These are phyloP conservation scores for Diphasiastrum complanatum DNA, from an alignment of 83 land plant species.

Conservation along the genomic window DNA sequence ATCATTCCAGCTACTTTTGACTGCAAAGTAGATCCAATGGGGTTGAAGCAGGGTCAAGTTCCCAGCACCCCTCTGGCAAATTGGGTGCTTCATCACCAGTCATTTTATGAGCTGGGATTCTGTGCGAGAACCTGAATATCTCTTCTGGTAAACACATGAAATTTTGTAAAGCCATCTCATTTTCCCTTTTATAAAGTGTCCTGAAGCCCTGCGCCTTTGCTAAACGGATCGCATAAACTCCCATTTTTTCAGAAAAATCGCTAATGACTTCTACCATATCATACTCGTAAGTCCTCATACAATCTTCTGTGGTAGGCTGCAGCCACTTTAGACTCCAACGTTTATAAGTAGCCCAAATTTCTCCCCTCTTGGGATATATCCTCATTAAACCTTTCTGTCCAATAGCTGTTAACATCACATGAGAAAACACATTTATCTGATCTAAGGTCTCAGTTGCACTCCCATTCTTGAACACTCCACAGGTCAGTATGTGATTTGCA, in stretches of 20 bases:
- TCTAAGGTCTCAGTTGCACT: conserved; percentile 31
- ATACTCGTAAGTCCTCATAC: conserved; percentile 41
- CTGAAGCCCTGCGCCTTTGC: conserved; percentile 56
- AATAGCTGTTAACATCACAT: conserved; percentile 42
- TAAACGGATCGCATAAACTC: conserved; percentile 40
- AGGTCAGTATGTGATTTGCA: conserved; percentile 54
- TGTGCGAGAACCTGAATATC: conserved; percentile 69
- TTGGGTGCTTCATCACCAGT: conserved; percentile 36
- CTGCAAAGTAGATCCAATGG: conserved; percentile 35
- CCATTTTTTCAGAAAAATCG: conserved; percentile 47
- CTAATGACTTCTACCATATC: conserved; percentile 68
- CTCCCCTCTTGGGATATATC: conserved; percentile 58
- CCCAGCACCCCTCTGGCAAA: conserved; percentile 56
- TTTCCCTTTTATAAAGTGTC: conserved; percentile 46
- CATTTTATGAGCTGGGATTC: conserved; percentile 53
- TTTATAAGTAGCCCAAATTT: conserved; percentile 67
- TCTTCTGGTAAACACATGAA: conserved; percentile 45
- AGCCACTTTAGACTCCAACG: conserved; percentile 55
- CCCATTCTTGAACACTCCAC: conserved; percentile 61
- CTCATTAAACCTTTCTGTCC: conserved; percentile 44
- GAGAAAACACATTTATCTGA: conserved; percentile 65
- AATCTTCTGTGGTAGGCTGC: conserved; percentile 42
- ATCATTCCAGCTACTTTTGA: no score
- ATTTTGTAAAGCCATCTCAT: conserved; percentile 17
- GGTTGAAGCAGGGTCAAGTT: conserved; percentile 78